These are phyloP conservation scores for Tolypocladium ovalisporum DNA, from an alignment of 2,329 filamentous ascomycete species.

Conservation along the genomic window DNA sequence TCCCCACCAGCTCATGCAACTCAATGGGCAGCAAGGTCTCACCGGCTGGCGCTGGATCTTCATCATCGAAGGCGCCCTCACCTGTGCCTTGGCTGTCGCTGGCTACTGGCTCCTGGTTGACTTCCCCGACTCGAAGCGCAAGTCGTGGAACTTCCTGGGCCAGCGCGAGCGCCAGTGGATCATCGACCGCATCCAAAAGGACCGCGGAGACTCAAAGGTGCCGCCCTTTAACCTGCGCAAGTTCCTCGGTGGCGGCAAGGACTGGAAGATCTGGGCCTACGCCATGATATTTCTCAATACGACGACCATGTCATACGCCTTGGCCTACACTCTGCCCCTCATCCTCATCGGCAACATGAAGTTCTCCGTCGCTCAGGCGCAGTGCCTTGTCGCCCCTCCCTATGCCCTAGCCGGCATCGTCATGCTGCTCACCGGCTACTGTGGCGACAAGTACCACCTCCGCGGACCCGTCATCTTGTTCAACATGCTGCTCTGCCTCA, in stretches of 20 bases:
- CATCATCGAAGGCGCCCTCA: slow-evolving; percentile 42
- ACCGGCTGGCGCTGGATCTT: slow-evolving; percentile 61
- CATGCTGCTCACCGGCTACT: slow-evolving; percentile 49
- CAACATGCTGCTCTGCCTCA: slow-evolving; percentile 55
- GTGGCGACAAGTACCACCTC: slow-evolving; percentile 55
- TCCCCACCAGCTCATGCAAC: slow-evolving; percentile 42
- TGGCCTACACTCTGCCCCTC: slow-evolving; percentile 71
- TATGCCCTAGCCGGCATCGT: slow-evolving; percentile 54
- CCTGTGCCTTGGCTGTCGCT: slow-evolving; percentile 35
- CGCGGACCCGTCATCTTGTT: slow-evolving; percentile 56
- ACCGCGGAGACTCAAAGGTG: slow-evolving; percentile 45
- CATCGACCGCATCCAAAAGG: slow-evolving; percentile 40
- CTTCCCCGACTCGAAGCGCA: slow-evolving; percentile 47
- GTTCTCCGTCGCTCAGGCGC: slow-evolving; percentile 51
- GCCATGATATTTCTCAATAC: slow-evolving; percentile 51
- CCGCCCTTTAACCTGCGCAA: slow-evolving; percentile 38
- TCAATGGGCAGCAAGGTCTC: slow-evolving; percentile 43
- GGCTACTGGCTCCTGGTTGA: slow-evolving; percentile 51
- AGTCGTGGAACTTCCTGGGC: slow-evolving; percentile 41
- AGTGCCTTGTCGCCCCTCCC: slow-evolving; percentile 62
- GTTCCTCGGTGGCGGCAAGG: slow-evolving; percentile 34
- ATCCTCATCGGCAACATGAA: slow-evolving; percentile 55
- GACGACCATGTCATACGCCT: slow-evolving; percentile 62
- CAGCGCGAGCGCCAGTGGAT: slow-evolving; percentile 40
- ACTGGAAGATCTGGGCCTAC: slow-evolving; percentile 53